phyloP scores from a whole-genome alignment of 2,329 filamentous ascomycete species.

The Venturia oleaginea region DNA sequence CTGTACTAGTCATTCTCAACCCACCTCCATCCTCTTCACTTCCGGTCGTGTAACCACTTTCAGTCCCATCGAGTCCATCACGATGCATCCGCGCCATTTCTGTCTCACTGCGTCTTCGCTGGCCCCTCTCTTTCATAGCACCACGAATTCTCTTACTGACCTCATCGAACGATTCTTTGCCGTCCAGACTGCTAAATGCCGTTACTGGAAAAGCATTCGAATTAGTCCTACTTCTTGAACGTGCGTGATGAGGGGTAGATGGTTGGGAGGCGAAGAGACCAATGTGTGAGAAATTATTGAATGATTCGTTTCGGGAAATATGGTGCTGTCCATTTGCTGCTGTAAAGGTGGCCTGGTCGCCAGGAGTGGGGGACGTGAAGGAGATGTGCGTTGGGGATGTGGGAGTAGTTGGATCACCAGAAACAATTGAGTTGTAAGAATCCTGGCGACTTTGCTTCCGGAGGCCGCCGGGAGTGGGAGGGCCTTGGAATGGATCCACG shows the following conservation, averaged over 20 bases:
- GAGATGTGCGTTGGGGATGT: constrained; percentile 8
- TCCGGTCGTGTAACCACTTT: constrained; percentile 10
- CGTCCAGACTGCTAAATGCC: constrained; percentile 58
- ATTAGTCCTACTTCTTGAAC: constrained; percentile 60
- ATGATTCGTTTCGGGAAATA: constrained; percentile 82
- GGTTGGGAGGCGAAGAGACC: constrained; percentile 86
- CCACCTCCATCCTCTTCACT: constrained; percentile 11
- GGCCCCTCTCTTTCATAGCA: constrained; percentile 72
- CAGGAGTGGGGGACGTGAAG: constrained; percentile 9
- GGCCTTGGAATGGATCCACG: constrained; percentile 24
- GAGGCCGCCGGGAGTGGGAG: neutral
- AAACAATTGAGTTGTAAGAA: neutral
- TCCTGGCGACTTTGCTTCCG: neutral
- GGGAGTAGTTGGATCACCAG: constrained; percentile 13
- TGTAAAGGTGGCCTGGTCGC: constrained; percentile 12
- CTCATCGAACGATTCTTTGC: constrained; percentile 66
- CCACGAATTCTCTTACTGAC: constrained; percentile 75
- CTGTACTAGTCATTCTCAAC: constrained; percentile 11
- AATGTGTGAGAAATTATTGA: constrained; percentile 78
- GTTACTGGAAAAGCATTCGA: constrained; percentile 54
- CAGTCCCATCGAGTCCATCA: constrained; percentile 2
- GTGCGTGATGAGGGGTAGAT: constrained; percentile 64
- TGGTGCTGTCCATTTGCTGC: constrained; percentile 27
- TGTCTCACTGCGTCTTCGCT: constrained; percentile 44
- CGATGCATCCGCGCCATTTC: constrained; percentile 5